Base-by-base conservation (phyloP, 805 yeast genomes). In the Schwanniomyces occidentalis region DNA sequence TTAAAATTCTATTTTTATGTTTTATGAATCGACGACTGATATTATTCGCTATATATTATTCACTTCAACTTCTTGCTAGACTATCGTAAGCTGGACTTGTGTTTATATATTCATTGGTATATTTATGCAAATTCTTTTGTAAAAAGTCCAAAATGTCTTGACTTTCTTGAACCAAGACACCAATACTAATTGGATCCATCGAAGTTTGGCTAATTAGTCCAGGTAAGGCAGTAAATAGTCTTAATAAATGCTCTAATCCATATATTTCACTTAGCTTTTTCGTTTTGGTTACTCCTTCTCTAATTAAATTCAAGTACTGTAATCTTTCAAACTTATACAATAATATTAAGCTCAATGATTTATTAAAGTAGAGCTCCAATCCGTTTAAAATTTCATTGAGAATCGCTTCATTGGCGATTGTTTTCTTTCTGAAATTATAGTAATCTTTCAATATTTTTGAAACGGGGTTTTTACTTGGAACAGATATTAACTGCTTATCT, bases 221-320 rank as follows among this genome's bases (percentile, higher is more conserved):
- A 0, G 99, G 98, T 27, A 93, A 61, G 1, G 85, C 69, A 10
- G 86, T 82, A 44, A 89, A 67, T 37, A 91, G 61, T 44, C 99
- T 69, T 40, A 91, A 61, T 23, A 93, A 63, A 58, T 90, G 97
- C 48, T 86, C 90, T 1, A 82, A 71, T 0, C 96, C 96, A 51
- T 90, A 91, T 0, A 82, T 54, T 2, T 72, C 68, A 40, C 74
- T 55, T 30, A 68, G 52, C 15, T 31, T 30, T 9, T 61, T 58
- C 33, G 54, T 54, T 32, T 58, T 58, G 18, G 60, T 54, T n/a
- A 56, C 48, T 18, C 58, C 44, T 25, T 67, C 54, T 34, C 66
- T 64, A 9, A 73, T 38, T 16, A 82, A 49, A 19, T 78, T 74
- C 34, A 79, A 65, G 45, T 73, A 85, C 54, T 88, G 95, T 38